A percentile compares a stretch with the other conserved stretches of the same genome.
Conservation (phyloP, 352 stramenopile species). For the Phytophthora multivora region DNA sequence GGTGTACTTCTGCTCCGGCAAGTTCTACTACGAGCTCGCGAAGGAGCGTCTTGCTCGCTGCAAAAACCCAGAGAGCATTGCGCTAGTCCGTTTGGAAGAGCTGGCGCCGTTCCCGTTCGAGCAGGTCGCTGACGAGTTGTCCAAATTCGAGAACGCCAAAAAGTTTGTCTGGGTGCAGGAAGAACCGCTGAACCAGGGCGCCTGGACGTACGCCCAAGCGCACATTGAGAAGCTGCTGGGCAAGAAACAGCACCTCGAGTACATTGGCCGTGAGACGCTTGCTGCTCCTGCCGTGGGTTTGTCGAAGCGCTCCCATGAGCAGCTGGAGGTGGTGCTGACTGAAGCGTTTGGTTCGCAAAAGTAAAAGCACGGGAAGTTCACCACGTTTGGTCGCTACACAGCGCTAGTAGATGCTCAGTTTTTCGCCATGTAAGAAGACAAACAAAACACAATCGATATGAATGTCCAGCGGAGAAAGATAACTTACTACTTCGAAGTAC, state of each 20-base stretch:
- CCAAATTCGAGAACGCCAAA: conserved; percentile 65
- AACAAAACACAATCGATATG: conserved; percentile 2
- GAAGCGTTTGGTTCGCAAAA: conserved; percentile 57
- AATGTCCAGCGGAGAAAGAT: background rate
- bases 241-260: conserved; percentile 66
- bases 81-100: conserved; percentile 81
- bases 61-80: conserved; percentile 53
- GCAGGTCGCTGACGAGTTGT: conserved; percentile 59
- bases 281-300: conserved; percentile 73
- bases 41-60: conserved; percentile 59
- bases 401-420: conserved; percentile 7
- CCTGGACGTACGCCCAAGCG: conserved; percentile 70
- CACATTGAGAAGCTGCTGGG: conserved; percentile 76
- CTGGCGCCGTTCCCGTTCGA: conserved; percentile 86
- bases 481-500: background rate
- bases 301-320: conserved; percentile 70
- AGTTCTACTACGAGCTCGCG: conserved; percentile 88
- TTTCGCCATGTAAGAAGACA: background rate
- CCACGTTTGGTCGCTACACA: background rate
- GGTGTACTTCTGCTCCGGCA: conserved; percentile 82
- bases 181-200: conserved; percentile 82
- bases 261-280: conserved; percentile 76
- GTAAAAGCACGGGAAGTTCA: conserved; percentile 5
- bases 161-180: conserved; percentile 84
- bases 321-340: conserved; percentile 67